Evolutionary conservation across 371 early-diverging fungal genomes (phyloP).

Genomic region (Actinomucor elegans): DNA sequence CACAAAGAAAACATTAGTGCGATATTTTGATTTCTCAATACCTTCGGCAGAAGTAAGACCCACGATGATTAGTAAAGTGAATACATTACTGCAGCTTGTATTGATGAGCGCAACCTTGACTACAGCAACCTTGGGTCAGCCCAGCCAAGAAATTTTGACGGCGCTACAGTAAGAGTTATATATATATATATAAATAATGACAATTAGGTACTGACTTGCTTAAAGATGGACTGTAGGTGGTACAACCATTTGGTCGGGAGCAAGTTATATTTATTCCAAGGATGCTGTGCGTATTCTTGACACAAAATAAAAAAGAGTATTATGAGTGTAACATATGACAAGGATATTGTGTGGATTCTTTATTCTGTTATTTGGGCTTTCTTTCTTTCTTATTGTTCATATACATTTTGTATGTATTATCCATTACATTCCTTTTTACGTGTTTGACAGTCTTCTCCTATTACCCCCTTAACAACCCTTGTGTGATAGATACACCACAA

Average conservation of each 20-base stretch:
- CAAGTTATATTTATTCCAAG: constrained; percentile 76
- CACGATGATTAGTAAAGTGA: constrained; percentile 82
- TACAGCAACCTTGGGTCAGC: constrained; percentile 26
- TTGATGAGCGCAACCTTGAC: constrained; percentile 78
- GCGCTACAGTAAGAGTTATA: constrained; percentile 37
- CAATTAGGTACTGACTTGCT: too few relatives aligned
- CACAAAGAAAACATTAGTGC: constrained; percentile 71
- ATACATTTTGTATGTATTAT: too few relatives aligned
- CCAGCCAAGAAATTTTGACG: constrained; percentile 29
- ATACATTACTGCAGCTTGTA: constrained; percentile 83
- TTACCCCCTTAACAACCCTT: too few relatives aligned
- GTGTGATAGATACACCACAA: too few relatives aligned
- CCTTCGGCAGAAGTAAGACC: constrained; percentile 91
- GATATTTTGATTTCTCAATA: constrained; percentile 89
- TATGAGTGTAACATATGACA: constrained; percentile 2
- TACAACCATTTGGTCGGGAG: constrained; percentile 79
- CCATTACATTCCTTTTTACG: too few relatives aligned
- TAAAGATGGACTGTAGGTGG: constrained; percentile 65
- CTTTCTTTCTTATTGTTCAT: neutral
- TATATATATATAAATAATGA: neutral
- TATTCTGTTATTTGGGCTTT: too few relatives aligned
- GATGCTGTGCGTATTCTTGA: constrained; percentile 70
- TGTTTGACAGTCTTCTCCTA: too few relatives aligned
- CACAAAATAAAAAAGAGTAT: neutral
- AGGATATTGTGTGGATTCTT: neutral